Conservation (phyloP, 2,329 filamentous ascomycete genomes). For the Diaporthe sp. region DNA sequence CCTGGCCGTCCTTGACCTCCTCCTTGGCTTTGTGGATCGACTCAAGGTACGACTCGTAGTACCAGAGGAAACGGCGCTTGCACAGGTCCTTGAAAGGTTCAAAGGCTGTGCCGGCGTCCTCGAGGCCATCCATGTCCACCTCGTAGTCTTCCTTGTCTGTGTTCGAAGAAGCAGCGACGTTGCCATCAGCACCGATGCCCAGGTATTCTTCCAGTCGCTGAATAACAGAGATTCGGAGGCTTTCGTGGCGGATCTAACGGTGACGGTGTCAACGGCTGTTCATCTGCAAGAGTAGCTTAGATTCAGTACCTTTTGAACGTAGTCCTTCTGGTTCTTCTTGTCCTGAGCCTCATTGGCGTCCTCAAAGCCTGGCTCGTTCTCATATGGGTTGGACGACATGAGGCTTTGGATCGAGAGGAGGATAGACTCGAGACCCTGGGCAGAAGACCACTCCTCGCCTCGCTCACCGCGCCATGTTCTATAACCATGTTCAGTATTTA, state of each 20-base stretch:
- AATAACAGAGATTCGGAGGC: slow-evolving; percentile 87
- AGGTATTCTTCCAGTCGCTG: slow-evolving; percentile 87
- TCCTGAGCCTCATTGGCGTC: slow-evolving; percentile 77
- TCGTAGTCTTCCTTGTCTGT: slow-evolving; percentile 57
- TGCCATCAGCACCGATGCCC: slow-evolving; percentile 70
- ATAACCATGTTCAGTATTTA: slow-evolving; percentile 36
- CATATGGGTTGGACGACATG: slow-evolving; percentile 93
- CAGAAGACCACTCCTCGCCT: slow-evolving; percentile 96
- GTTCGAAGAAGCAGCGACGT: slow-evolving; percentile 50
- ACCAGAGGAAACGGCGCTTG: slow-evolving; percentile 96
- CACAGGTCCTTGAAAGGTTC: slow-evolving; percentile 92
- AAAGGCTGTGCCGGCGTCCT: slow-evolving; percentile 71
- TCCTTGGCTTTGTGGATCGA: slow-evolving; percentile 76
- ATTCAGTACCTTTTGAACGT: slow-evolving; percentile 79
- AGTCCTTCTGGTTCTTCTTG: slow-evolving; percentile 80
- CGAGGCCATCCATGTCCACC: slow-evolving; percentile 64
- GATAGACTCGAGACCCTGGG: slow-evolving; percentile 94
- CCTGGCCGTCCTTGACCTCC: slow-evolving; percentile 73
- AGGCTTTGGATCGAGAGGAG: slow-evolving; percentile 96
- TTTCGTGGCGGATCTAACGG: slow-evolving; percentile 88
- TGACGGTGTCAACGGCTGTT: not conserved
- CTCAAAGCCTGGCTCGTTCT: slow-evolving; percentile 96
- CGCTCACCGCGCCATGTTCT: slow-evolving; percentile 94
- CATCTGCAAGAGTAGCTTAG: not conserved
- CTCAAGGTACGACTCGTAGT: slow-evolving; percentile 87